Base-by-base conservation (phyloP, 441 rosid genomes). In the Macaranga tanarius region DNA sequence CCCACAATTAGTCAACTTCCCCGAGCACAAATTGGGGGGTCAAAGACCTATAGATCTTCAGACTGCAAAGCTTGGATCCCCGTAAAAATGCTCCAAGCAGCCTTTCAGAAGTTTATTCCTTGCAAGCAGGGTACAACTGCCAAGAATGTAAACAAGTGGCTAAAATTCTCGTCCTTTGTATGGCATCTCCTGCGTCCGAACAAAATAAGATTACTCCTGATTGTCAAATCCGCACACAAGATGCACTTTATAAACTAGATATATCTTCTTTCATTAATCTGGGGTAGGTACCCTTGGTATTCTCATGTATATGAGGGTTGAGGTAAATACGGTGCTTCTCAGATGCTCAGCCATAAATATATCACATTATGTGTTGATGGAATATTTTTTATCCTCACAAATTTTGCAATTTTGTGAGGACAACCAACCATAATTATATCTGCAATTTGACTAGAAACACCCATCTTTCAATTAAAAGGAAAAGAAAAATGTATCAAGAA, bases 81-180 rank as follows among this genome's bases (percentile, higher is more conserved):
- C 69, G 19, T 75, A 75, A 65, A 75, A 73, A 57, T 63, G 57
- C 66, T 71, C 77, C 72, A 55, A 69, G 65, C 76, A 67, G 73
- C 71, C 75, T 62, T 58, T 26, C 79, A 42, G 26, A 64, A 68
- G 71, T 60, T 78, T 71, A 78, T 79, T 83, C 73, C 63, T 70
- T 69, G 76, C 48, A 47, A 75, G 72, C 65, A 61, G 69, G 64
- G 55, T 48, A 25, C 65, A 69, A 69, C 79, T 45, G 70, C 78
- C 69, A 56, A 61, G 66, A 77, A 80, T 73, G 52, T 64, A 52
- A 34, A 63, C 69, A 40, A 69, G 71, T 23, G 65, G 64, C 80
- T 76, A 86, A 79, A 73, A 86, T n/a, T 89, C 92, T 70, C 92
- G 82, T 78, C 96, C 93, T 79, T 79, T 81, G 58, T 82, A 88